Evolutionary conservation across 345 rosid genomes (phyloP), one percentile per base, ranked within the genome.

Genomic region (Hypericum perforatum): DNA sequence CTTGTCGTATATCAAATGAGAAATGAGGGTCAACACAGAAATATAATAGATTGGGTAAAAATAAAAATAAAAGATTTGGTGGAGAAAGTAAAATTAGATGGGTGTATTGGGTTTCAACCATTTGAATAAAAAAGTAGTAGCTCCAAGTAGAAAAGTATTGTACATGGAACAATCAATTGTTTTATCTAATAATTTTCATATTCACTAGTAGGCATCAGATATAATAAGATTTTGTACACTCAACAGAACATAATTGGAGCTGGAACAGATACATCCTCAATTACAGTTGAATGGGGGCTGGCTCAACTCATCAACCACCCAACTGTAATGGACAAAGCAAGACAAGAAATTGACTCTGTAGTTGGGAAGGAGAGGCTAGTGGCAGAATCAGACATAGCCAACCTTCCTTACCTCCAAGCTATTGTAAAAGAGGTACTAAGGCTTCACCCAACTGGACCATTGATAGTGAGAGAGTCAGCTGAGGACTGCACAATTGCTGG

Each of bases 281-380:
- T 62, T 11, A 71, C 89, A 7, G 59, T 76, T 50, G 86, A 79
- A 37, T 85, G 91, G 97, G 91, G 86, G 38, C 40, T 85, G 22
- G 65, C 92, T 16, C 89, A 89, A 65, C 75, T 85, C 3, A 77
- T 85, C 41, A 85, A 81, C 66, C 69, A 85, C 58, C 95, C 89
- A 7, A 62, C 63, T 9, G 73, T 72, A 49, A 70, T 81, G 82
- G 71, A 77, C 62, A 82, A 81, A 57, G 81, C 69, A 0, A 65
- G 66, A 47, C 52, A 63, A 13, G 87, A 89, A 71, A 74, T 89
- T 14, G 78, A 82, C 29, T 39, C 63, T 9, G 75, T 70, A 5
- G 80, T 85, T 9, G 89, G 92, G 51, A 68, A 59, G 57, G 56
- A 41, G 51, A 75, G 85, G 69, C 3, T 74, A 11, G 79, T 81